These are phyloP conservation scores for Xylaria cubensis DNA, from an alignment of 495 filamentous ascomycete genomes.

Conservation along the genomic window DNA sequence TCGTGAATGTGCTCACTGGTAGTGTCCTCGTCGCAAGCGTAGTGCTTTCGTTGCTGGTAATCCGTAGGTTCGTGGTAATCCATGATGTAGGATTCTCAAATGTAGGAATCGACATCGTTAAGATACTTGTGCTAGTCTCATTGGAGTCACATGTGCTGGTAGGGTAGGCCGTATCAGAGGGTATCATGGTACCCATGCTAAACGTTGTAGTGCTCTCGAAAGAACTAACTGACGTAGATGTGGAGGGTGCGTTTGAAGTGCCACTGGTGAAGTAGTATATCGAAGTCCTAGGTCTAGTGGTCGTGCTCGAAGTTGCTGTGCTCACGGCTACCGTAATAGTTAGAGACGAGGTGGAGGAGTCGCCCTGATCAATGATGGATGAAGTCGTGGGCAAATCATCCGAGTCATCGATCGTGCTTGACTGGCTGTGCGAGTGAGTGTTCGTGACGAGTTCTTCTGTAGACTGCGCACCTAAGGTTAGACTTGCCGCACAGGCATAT, in stretches of 20 bases:
- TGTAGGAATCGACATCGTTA: neutral
- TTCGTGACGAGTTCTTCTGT: neutral
- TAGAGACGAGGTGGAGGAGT: neutral
- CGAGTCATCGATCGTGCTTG: constrained; percentile 2
- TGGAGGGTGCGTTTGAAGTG: no score
- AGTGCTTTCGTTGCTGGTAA: neutral
- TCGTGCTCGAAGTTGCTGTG: neutral
- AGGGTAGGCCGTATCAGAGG: neutral
- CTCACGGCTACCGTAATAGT: neutral
- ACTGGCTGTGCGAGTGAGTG: constrained; percentile 6
- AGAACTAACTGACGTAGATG: neutral
- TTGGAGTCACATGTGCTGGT: no score
- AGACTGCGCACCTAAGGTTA: neutral
- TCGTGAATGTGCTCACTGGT: neutral
- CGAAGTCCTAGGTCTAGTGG: neutral
- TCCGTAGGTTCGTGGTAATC: neutral
- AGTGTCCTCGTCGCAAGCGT: constrained; percentile 5
- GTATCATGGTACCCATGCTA: neutral
- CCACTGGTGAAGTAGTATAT: neutral
- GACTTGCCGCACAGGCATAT: neutral
- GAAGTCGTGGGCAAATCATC: neutral
- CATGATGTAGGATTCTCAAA: neutral
- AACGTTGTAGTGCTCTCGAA: neutral
- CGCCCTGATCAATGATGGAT: neutral
- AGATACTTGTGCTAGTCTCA: neutral